A percentile compares a stretch with the other conserved stretches of the same genome.
Evolutionary conservation across 495 filamentous ascomycete genomes (phyloP).

Genomic region (Cercophora newfieldiana): DNA sequence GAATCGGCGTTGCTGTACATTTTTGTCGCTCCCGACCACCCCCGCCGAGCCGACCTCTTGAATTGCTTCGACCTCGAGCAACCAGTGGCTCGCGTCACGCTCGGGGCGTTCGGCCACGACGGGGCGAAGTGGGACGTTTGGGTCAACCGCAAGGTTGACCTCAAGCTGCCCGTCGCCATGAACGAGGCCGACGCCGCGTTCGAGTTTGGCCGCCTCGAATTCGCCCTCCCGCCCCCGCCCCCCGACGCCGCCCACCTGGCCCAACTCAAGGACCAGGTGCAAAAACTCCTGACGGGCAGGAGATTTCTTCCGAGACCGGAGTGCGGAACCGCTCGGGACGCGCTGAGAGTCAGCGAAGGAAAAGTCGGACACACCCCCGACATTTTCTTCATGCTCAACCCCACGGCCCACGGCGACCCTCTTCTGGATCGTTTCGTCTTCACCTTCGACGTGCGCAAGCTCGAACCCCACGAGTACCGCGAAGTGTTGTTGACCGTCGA

Average conservation of each 20-base stretch:
- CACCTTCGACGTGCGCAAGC: conserved; percentile 50
- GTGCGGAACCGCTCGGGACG: conserved; percentile 67
- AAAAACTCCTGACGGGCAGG: conserved; percentile 51
- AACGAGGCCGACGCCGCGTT: neutral
- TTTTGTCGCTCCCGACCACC: conserved; percentile 27
- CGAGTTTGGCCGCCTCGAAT: neutral
- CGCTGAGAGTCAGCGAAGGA: conserved; percentile 48
- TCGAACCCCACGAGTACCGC: conserved; percentile 57
- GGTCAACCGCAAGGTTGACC: neutral
- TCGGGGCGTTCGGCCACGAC: neutral
- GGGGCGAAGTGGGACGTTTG: neutral
- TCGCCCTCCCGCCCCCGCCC: neutral
- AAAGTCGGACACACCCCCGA: conserved; percentile 11
- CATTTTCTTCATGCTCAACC: conserved; percentile 38
- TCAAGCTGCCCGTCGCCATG: neutral
- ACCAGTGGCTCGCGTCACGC: neutral
- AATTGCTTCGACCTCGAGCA: conserved; percentile 34
- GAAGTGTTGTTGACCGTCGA: conserved; percentile 44
- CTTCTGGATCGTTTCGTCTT: conserved; percentile 66
- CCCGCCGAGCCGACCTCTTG: neutral
- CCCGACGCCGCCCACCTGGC: neutral
- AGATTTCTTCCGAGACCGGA: conserved; percentile 58
- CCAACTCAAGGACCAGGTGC: neutral
- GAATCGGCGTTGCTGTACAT: conserved; percentile 32
- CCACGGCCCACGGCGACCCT: conserved; percentile 41